Percentiles rank a stretch among this genome's conserved stretches.
Conservation (phyloP, 78 protist species). For the Polysphondylium violaceum region DNA sequence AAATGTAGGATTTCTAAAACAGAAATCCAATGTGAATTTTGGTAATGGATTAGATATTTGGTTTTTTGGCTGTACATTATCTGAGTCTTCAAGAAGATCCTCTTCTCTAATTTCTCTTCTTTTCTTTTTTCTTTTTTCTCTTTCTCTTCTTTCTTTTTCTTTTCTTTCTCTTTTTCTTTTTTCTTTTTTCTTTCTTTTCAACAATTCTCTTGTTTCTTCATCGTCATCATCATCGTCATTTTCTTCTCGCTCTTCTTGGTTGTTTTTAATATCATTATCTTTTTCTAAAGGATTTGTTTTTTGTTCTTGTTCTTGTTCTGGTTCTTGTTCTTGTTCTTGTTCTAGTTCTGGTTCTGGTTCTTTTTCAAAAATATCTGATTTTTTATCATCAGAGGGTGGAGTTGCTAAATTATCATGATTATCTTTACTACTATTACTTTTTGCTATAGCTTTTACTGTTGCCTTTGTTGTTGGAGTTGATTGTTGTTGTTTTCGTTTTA, state of each 20-base stretch:
- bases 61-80: too few species aligned
- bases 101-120: background rate
- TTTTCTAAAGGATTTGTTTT: background rate
- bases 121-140: background rate
- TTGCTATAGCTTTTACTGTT: too few species aligned
- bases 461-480: too few species aligned
- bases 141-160: background rate
- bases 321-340: background rate
- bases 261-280: background rate
- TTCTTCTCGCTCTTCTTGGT: background rate
- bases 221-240: background rate
- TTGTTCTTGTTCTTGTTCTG: background rate
- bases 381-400: too few species aligned
- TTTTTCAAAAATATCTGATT: too few species aligned
- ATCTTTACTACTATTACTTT: background rate
- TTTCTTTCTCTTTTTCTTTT: background rate
- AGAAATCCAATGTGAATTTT: too few species aligned
- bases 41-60: too few species aligned
- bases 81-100: too few species aligned
- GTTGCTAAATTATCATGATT: background rate
- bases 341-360: background rate
- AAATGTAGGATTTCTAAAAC: too few species aligned
- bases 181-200: background rate
- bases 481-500: too few species aligned
- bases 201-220: background rate